Base-by-base conservation (phyloP, 345 rosid species). In the Melaleuca alternifolia region DNA sequence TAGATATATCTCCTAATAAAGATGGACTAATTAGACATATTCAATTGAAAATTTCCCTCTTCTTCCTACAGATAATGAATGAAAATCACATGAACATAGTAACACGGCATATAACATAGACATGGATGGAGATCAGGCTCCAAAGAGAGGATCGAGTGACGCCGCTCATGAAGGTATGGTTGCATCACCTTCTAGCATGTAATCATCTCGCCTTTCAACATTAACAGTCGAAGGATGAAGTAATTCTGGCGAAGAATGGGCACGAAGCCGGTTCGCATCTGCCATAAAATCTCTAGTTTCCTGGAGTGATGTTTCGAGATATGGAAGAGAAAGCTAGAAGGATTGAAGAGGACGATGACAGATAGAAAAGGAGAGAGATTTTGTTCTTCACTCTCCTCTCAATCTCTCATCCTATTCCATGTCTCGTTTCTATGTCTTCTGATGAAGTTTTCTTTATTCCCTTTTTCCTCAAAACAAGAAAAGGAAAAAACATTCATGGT, bases 181-280 rank as follows among this genome's bases (percentile, higher is more conserved):
- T 41, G 44, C 77, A 37, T 50, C 88, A 94, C 95, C 95, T 90
- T 92, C 93, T 82, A 94, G 88, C 85, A 88, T 88, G 62, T 84
- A 77, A 85, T 93, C 92, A 48, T 89, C 94, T 21, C 89, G 85
- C 51, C 83, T 71, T 53, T 87, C 59, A 6, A 51, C 86, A 53
- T 88, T 46, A 41, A 88, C 85, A 51, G 85, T 46, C 3, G 65
- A 85, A 57, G 87, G 56, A 46, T 88, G 91, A 24, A 82, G 83
- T 86, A 93, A 85, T 7, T 92, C 94, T 15, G 97, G 96, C 82
- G 94, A 90, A 11, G 95, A 93, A 90, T 89, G 87, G 23, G 92
- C 90, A 56, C 91, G 88, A 85, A 52, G n/a, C 21, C 89, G 89
- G 87, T 87, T 88, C 89, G 79, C 86, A 16, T 30, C 88, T 86